Conservation (phyloP, 148 eudicot species). For the Amaranthus cruentus region DNA sequence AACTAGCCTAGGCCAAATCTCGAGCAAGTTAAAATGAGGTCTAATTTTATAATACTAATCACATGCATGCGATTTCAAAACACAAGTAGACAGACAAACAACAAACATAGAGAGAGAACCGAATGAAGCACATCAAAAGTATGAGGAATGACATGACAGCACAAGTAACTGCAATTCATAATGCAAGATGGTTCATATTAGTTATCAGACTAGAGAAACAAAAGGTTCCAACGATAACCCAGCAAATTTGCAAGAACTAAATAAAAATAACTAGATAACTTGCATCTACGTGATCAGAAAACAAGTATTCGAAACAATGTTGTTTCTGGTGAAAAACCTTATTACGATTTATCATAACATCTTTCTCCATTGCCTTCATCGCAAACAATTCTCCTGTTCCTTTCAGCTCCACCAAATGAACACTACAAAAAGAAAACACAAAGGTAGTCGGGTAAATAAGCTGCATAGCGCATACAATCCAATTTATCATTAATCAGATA, state of each 20-base stretch:
- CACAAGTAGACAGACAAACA: neutral
- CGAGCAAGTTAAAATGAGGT: no score
- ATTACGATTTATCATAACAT: slow-evolving; percentile 86
- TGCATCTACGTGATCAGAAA: neutral
- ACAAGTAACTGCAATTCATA: neutral
- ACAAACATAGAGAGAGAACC: neutral
- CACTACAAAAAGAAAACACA: slow-evolving; percentile 46
- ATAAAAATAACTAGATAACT: neutral
- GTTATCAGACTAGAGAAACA: neutral
- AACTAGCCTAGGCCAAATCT: neutral
- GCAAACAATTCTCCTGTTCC: slow-evolving; percentile 80
- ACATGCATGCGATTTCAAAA: neutral
- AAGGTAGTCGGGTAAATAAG: slow-evolving; percentile 10
- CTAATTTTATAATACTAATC: neutral
- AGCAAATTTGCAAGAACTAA: neutral
- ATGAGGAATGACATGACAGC: neutral
- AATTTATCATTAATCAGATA: neutral
- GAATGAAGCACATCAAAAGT: neutral
- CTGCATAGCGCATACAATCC: neutral
- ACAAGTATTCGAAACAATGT: neutral
- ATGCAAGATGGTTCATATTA: neutral
- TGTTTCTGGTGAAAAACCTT: slow-evolving; percentile 47
- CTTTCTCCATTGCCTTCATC: slow-evolving; percentile 99
- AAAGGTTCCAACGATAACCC: neutral
- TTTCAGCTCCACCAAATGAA: slow-evolving; percentile 93